Conservation (phyloP, 345 rosid genomes). For the Garcia nutans region DNA sequence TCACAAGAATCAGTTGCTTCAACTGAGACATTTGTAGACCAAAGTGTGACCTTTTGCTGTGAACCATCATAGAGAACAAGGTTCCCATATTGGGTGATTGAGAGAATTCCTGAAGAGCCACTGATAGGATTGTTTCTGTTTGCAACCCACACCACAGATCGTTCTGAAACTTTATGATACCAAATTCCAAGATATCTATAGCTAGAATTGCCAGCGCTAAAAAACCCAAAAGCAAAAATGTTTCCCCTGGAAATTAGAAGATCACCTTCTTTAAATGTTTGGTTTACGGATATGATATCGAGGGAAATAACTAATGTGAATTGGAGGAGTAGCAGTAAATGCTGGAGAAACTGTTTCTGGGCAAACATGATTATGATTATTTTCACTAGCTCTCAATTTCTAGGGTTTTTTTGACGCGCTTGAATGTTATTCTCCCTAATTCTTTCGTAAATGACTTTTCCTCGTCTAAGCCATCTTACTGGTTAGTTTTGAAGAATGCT, state of each 20-base stretch:
- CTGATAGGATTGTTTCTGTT: conserved; percentile 14
- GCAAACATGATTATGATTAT: background rate
- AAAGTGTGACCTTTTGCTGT: background rate
- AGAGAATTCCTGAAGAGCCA: conserved; percentile 18
- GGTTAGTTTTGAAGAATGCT: too few species aligned
- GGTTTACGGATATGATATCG: conserved; percentile 9
- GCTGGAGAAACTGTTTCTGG: background rate
- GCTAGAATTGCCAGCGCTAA: conserved; percentile 18
- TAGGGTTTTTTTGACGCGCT: too few species aligned
- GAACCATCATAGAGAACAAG: background rate
- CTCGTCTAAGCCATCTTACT: too few species aligned
- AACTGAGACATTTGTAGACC: background rate
- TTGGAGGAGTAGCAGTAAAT: background rate
- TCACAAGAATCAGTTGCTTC: background rate
- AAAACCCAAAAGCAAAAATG: conserved; percentile 23
- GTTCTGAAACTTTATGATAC: conserved; percentile 14
- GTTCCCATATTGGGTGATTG: conserved; percentile 7
- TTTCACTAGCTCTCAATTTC: background rate
- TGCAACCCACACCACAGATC: conserved; percentile 18
- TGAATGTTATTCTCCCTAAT: too few species aligned
- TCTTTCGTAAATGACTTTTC: too few species aligned
- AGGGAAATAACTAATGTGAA: background rate
- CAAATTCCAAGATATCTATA: conserved; percentile 24
- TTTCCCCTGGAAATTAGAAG: conserved; percentile 3
- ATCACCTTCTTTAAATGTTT: conserved; percentile 10